A percentile compares a stretch with the other conserved stretches of the same genome.
These are phyloP conservation scores for Funneliformis geosporum DNA, from an alignment of 192 early-diverging fungal species.

Conservation along the genomic window DNA sequence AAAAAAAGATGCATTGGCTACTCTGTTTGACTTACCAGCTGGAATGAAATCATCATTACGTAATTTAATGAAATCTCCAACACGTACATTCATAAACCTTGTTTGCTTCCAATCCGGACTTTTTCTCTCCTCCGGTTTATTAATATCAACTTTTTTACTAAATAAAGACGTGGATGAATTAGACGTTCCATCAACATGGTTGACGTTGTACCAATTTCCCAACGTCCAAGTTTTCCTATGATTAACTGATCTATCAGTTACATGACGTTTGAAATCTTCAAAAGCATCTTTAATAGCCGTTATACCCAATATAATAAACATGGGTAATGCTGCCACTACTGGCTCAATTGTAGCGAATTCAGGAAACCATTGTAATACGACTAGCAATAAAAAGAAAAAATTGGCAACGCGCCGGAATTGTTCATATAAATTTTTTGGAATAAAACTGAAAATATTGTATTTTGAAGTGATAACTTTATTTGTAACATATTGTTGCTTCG, in stretches of 20 bases:
- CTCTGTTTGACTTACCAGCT: conserved; percentile 55
- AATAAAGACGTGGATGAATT: conserved; percentile 1
- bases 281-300: conserved; percentile 85
- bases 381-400: conserved; percentile 85
- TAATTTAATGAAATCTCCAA: conserved; percentile 88
- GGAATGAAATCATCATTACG: conserved; percentile 82
- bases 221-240: conserved; percentile 51
- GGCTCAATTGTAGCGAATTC: conserved; percentile 65
- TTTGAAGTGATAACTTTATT: conserved; percentile 90
- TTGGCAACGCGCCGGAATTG: conserved; percentile 94
- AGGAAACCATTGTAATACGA: conserved; percentile 75
- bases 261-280: conserved; percentile 86
- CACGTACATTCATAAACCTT: conserved; percentile 70
- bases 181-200: conserved; percentile 17
- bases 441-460: conserved; percentile 81
- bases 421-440: conserved; percentile 94
- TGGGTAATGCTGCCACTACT: conserved; percentile 74
- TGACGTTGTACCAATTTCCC: conserved; percentile 59
- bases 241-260: conserved; percentile 80
- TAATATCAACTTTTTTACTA: not conserved
- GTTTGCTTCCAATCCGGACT: conserved; percentile 55
- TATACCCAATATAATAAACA: conserved; percentile 72
- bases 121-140: not conserved
- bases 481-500: conserved; percentile 57
- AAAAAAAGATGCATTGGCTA: not conserved